Conservation (phyloP, 2,329 filamentous ascomycete genomes). For the Hirsutella thompsonii region DNA sequence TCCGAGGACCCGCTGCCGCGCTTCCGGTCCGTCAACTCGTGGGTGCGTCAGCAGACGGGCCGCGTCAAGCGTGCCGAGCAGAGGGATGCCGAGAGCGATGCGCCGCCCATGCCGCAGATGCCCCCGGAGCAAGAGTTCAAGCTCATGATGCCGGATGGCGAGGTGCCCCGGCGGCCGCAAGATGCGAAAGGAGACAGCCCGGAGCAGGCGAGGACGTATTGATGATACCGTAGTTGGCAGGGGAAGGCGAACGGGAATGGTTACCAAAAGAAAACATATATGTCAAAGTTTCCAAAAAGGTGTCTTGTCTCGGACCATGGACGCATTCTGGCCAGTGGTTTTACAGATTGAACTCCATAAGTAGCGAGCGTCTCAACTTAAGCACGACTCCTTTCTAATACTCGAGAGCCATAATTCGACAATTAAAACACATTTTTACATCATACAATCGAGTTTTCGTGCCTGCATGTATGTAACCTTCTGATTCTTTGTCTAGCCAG, state of each 20-base stretch:
- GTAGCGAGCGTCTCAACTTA: not conserved
- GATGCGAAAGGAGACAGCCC: not conserved
- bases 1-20: conserved; percentile 41
- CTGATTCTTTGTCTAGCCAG: too few relatives aligned
- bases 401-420: too few relatives aligned
- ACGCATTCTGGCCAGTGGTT: too few relatives aligned
- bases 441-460: too few relatives aligned
- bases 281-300: too few relatives aligned
- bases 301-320: too few relatives aligned
- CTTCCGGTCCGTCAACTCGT: conserved; percentile 47
- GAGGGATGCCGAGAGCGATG: conserved; percentile 13
- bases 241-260: not conserved
- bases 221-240: not conserved
- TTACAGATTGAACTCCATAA: not conserved
- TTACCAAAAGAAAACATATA: too few relatives aligned
- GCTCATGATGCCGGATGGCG: conserved; percentile 37
- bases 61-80: conserved; percentile 35
- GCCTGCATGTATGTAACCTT: too few relatives aligned
- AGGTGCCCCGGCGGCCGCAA: conserved; percentile 29
- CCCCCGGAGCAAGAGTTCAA: conserved; percentile 33
- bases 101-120: conserved; percentile 27
- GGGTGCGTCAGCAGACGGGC: conserved; percentile 52
- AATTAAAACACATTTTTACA: not conserved
- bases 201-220: not conserved
- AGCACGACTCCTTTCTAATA: too few relatives aligned